phyloP scores from a whole-genome alignment of 202 grass and related monocot species.

The Schoenoplectus triqueter region DNA sequence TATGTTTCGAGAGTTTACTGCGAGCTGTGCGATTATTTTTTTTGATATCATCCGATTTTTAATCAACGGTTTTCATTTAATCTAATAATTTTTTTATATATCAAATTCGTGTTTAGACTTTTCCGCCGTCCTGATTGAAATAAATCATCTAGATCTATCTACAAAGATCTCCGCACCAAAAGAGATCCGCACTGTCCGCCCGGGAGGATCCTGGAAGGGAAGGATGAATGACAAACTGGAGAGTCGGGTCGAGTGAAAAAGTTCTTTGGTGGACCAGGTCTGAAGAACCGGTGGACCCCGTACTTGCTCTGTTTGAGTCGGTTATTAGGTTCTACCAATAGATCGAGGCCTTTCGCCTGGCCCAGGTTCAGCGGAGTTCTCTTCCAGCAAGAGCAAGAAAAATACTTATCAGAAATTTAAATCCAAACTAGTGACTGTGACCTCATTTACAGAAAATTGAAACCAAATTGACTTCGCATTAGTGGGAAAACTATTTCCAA shows the following conservation, averaged over 20 bases:
- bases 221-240: background rate
- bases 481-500: background rate
- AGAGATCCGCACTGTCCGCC: too few species aligned
- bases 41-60: too few species aligned
- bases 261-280: background rate
- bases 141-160: too few species aligned
- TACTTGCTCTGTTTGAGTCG: background rate
- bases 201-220: background rate
- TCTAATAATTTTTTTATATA: too few species aligned
- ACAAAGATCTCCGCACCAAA: too few species aligned
- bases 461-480: background rate
- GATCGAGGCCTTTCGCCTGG: background rate
- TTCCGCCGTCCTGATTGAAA: too few species aligned
- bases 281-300: background rate
- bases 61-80: too few species aligned
- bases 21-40: too few species aligned
- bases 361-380: background rate
- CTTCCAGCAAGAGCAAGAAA: constrained; percentile 5
- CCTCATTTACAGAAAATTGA: background rate
- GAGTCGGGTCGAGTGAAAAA: background rate
- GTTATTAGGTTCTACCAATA: background rate
- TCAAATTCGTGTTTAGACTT: too few species aligned
- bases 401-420: background rate
- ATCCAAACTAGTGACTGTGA: background rate
- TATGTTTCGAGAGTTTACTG: too few species aligned